These are phyloP conservation scores for Tuctoria greenei DNA, from an alignment of 176 grass and related monocot species.

Conservation along the genomic window DNA sequence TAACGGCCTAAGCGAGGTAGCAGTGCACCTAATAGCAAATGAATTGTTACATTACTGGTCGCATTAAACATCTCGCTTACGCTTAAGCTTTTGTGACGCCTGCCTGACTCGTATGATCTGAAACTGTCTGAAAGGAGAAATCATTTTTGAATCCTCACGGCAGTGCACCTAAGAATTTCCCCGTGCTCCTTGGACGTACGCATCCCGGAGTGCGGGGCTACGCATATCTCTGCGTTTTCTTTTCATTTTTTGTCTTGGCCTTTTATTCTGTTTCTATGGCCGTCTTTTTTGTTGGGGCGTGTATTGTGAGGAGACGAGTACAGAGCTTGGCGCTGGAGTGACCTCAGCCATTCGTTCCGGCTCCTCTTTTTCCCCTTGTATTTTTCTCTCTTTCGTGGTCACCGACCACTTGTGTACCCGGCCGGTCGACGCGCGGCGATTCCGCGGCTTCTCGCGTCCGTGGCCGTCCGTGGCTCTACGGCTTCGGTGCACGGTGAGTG, in stretches of 20 bases:
- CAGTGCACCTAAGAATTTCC: slow-evolving; percentile 31
- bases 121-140: not conserved
- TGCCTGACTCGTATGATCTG: not conserved
- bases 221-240: not conserved
- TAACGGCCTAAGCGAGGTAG: not conserved
- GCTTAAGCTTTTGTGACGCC: not conserved
- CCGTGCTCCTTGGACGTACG: not conserved
- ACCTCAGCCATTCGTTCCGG: slow-evolving; percentile 49
- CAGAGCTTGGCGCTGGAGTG: slow-evolving; percentile 2
- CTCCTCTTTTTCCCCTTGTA: not conserved
- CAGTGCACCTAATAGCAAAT: not conserved
- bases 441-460: too few relatives aligned
- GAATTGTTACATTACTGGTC: not conserved
- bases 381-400: not conserved
- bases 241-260: not conserved
- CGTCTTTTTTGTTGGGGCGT: slow-evolving; percentile 50
- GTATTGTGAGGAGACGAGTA: slow-evolving; percentile 49
- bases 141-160: not conserved
- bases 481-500: too few relatives aligned
- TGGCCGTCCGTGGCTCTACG: too few relatives aligned
- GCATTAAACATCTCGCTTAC: not conserved
- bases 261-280: not conserved
- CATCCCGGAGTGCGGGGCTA: not conserved
- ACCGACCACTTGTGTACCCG: slow-evolving; percentile 24
- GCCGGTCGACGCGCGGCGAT: not conserved